A percentile compares a stretch with the other conserved stretches of the same genome.
Evolutionary conservation across 805 yeast genomes (phyloP).

Genomic region (Barnettozyma pratensis): DNA sequence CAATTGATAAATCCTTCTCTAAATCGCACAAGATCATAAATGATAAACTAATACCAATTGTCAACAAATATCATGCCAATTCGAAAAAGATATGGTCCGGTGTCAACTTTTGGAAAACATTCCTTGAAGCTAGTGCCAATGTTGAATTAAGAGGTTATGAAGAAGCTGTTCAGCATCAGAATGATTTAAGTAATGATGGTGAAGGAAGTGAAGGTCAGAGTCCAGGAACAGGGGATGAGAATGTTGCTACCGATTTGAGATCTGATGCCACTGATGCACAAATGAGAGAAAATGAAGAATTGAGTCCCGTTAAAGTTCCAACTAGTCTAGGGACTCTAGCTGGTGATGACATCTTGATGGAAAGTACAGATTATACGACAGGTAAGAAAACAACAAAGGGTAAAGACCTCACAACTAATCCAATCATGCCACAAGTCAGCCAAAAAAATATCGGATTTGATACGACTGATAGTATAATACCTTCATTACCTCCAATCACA

Average conservation of each 20-base stretch:
- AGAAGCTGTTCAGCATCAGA: conserved; percentile 26
- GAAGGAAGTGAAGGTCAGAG: neutral
- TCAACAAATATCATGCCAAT: conserved; percentile 52
- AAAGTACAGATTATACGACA: conserved; percentile 19
- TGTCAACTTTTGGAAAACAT: conserved; percentile 69
- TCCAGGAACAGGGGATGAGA: neutral
- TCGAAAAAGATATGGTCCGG: conserved; percentile 61
- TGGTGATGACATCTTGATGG: conserved; percentile 15
- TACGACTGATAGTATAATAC: conserved; percentile 24
- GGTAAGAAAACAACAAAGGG: conserved; percentile 11
- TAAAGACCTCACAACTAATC: conserved; percentile 13
- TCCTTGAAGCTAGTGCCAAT: conserved; percentile 71
- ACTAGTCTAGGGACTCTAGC: conserved; percentile 6
- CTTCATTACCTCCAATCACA: conserved; percentile 20
- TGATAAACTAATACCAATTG: conserved; percentile 62
- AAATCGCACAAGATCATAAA: conserved; percentile 63
- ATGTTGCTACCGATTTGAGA: neutral
- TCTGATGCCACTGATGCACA: conserved; percentile 11
- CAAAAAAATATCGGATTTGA: conserved; percentile 20
- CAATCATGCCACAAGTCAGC: conserved; percentile 23
- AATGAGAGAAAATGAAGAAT: conserved; percentile 18
- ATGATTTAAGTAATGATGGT: neutral
- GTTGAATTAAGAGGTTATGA: conserved; percentile 54
- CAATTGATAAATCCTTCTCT: conserved; percentile 70
- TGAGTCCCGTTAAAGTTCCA: conserved; percentile 24